Percentiles rank a stretch among this genome's conserved stretches.
Conservation (phyloP, 2,329 filamentous ascomycete genomes). For the Cordyceps cateniannulata region DNA sequence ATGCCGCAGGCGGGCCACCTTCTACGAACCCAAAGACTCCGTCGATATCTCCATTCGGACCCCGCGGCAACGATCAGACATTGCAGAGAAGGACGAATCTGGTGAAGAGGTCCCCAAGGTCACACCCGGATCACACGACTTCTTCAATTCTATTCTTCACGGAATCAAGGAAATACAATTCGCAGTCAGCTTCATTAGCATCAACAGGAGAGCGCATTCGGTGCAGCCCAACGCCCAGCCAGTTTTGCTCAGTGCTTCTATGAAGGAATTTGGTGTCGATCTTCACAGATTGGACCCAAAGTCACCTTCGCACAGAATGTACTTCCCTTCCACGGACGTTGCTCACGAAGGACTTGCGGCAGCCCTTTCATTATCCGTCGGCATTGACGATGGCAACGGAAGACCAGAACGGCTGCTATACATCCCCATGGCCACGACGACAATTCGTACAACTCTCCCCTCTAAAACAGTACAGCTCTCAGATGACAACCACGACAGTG, state of each 20-base stretch:
- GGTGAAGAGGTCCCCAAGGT: slow-evolving; percentile 63
- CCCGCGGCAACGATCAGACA: slow-evolving; percentile 58
- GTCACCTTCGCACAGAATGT: slow-evolving; percentile 95
- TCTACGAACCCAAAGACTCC: slow-evolving; percentile 33
- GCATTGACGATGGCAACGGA: slow-evolving; percentile 81
- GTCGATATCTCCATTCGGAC: slow-evolving; percentile 62
- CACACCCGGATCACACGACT: slow-evolving; percentile 86
- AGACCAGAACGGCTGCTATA: slow-evolving; percentile 85
- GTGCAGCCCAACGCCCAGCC: slow-evolving; percentile 62
- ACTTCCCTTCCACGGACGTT: slow-evolving; percentile 87
- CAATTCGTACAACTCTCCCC: slow-evolving; percentile 84
- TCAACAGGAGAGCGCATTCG: slow-evolving; percentile 72
- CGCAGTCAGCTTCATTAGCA: slow-evolving; percentile 80
- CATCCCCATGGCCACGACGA: slow-evolving; percentile 95
- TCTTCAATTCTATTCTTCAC: slow-evolving; percentile 79
- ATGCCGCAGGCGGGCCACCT: slow-evolving; percentile 30
- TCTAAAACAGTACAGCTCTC: slow-evolving; percentile 86
- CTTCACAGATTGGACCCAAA: slow-evolving; percentile 85
- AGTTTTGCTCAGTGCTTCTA: slow-evolving; percentile 77
- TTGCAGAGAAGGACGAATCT: slow-evolving; percentile 58
- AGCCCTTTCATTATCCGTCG: slow-evolving; percentile 85
- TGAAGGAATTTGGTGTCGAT: slow-evolving; percentile 95
- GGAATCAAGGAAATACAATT: slow-evolving; percentile 97
- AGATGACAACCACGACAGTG: slow-evolving; percentile 56
- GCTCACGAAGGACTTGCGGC: slow-evolving; percentile 92